A percentile compares a stretch with the other conserved stretches of the same genome.
These are phyloP conservation scores for Heterobasidion annosum DNA, from an alignment of 1,284 basidiomycete species.

Conservation along the genomic window DNA sequence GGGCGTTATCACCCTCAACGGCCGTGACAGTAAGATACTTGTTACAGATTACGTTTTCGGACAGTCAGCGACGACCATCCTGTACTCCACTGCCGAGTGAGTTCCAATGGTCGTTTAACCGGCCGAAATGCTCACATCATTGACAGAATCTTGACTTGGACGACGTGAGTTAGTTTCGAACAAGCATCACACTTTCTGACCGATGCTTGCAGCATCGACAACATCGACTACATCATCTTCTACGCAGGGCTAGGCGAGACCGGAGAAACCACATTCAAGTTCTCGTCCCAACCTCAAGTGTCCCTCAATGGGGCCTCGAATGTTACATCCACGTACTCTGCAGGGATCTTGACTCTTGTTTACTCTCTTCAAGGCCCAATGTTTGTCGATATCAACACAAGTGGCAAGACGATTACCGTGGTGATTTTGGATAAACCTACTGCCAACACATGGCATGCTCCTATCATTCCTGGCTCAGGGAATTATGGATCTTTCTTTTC, in stretches of 20 bases:
- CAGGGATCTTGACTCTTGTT: neutral
- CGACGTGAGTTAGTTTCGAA: neutral
- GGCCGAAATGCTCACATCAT: neutral
- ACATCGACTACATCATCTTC: neutral
- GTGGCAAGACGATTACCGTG: constrained; percentile 19
- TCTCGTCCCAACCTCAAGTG: neutral
- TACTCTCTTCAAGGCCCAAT: neutral
- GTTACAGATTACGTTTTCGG: constrained; percentile 42
- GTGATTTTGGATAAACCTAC: constrained; percentile 35
- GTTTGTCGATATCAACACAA: neutral
- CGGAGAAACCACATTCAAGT: neutral
- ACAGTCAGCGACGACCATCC: constrained; percentile 19
- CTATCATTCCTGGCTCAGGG: constrained; percentile 27
- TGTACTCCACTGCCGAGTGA: neutral
- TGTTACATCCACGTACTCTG: neutral
- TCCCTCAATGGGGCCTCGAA: neutral
- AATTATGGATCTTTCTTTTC: constrained; percentile 35
- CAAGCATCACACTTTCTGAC: too few relatives aligned
- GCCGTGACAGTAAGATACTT: constrained; percentile 39
- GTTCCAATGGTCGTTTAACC: neutral
- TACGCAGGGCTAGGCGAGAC: neutral
- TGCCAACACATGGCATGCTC: constrained; percentile 39
- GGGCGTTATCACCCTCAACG: constrained; percentile 32
- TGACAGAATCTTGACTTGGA: neutral
- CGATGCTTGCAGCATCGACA: neutral